Evolutionary conservation across 176 grass and related monocot genomes (phyloP), one percentile per base, ranked within the genome.

Genomic region (Aegilops bicornis): DNA sequence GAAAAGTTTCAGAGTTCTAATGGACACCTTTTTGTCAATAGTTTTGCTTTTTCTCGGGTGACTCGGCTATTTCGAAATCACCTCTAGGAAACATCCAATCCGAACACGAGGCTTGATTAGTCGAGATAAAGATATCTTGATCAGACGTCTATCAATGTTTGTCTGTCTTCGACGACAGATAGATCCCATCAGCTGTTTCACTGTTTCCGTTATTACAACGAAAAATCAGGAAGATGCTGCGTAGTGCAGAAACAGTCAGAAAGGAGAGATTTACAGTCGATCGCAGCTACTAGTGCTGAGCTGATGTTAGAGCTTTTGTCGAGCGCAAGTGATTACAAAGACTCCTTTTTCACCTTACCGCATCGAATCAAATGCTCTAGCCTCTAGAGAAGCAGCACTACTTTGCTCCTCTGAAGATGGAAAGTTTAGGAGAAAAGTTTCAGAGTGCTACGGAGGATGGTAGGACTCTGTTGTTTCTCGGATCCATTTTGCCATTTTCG

Each of bases 171-270:
- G 5, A 52, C 15, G 2, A 0, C 16, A 19, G 16, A 19, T 19
- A 54, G 50, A 6, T 54, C 50, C 15, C 6, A 19, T 54, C 16
- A 17, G 50, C 14, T 54, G 50, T 19, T 17, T 19, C 16, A 48
- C 45, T 48, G 45, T 48, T 48, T 48, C 13, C 4, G 45, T 14
- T 45, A 50, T 47, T 54, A 19, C 50, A 54, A 19, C 1, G 43
- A 48, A 6, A 37, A 52, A 77, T 23, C 77, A 81, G 60, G 22
- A 76, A 7, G 23, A 81, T 77, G 50, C n/a, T 20, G 61, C 27
- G 4, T 63, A 74, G 71, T 75, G 88, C 17, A 16, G 75, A 35
- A 43, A 79, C 74, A 50, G 52, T 79, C 56, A 58, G 20, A 62
- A 5, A 50, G 63, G 8, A 72, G 47, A 56, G 23, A 25, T 56